A percentile compares a stretch with the other conserved stretches of the same genome.
These are phyloP conservation scores for Phragmites australis DNA, from an alignment of 176 grass and related monocot genomes.

Conservation along the genomic window DNA sequence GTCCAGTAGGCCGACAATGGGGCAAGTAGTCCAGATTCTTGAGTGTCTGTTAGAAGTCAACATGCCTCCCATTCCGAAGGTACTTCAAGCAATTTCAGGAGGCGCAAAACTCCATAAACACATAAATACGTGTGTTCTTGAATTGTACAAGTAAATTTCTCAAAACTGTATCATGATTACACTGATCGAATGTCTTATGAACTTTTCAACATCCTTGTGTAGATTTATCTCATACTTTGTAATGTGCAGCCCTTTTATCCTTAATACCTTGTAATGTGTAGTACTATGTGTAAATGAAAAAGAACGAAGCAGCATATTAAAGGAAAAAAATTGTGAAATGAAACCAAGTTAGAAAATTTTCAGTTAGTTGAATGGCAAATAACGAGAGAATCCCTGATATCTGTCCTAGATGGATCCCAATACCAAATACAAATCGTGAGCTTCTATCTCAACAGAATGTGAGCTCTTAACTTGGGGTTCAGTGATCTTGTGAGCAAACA, in stretches of 20 bases:
- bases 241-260: conserved; percentile 17
- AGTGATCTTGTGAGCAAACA: too few species aligned
- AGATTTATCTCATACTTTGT: not conserved
- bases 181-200: not conserved
- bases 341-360: too few species aligned
- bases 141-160: not conserved
- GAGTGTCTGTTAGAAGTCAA: not conserved
- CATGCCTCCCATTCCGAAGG: not conserved
- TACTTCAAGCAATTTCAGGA: not conserved
- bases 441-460: too few species aligned
- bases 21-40: not conserved
- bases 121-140: not conserved
- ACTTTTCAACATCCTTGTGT: not conserved
- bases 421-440: too few species aligned
- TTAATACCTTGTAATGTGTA: too few species aligned
- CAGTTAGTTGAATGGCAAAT: too few species aligned
- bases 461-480: too few species aligned
- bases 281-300: too few species aligned
- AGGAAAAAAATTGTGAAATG: too few species aligned
- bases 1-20: not conserved
- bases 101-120: not conserved
- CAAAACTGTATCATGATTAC: not conserved
- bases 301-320: too few species aligned
- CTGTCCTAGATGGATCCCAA: too few species aligned
- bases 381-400: too few species aligned